These are phyloP conservation scores for Aspergillus pseudoterreus DNA, from an alignment of 2,329 filamentous ascomycete genomes.

Conservation along the genomic window DNA sequence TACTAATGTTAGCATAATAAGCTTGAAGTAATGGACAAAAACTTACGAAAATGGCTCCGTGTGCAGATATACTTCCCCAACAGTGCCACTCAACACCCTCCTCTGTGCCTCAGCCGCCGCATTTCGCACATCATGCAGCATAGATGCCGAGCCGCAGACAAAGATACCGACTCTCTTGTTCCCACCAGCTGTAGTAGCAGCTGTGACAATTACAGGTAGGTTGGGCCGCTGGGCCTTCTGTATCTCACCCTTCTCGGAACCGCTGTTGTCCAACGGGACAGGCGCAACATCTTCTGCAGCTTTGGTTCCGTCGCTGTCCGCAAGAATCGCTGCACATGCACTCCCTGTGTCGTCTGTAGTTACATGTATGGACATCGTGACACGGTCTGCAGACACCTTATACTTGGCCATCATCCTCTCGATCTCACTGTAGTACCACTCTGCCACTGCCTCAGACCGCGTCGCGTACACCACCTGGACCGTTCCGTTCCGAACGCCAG, in stretches of 20 bases:
- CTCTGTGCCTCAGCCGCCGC: constrained; percentile 45
- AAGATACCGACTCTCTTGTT: constrained; percentile 25
- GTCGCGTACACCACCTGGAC: constrained; percentile 15
- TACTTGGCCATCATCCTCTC: constrained; percentile 2
- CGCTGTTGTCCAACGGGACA: not conserved
- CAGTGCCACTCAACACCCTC: constrained; percentile 27
- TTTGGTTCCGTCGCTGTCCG: not conserved
- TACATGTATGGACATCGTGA: constrained; percentile 17
- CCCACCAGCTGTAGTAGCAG: constrained; percentile 11
- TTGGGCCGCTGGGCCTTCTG: constrained; percentile 27
- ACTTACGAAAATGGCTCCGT: constrained; percentile 48
- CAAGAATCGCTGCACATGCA: not conserved
- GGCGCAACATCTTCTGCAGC: not conserved
- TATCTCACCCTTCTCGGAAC: not conserved
- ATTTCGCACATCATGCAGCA: constrained; percentile 48
- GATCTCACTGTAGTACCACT: constrained; percentile 12
- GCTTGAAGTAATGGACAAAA: not conserved
- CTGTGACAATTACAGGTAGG: constrained; percentile 22
- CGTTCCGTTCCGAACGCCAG: not conserved
- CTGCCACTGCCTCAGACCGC: not conserved
- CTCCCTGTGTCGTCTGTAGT: not conserved
- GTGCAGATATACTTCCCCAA: constrained; percentile 44
- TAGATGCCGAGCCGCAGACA: constrained; percentile 44
- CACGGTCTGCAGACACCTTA: constrained; percentile 3
- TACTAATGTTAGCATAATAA: not conserved